phyloP scores from a whole-genome alignment of 768 basidiomycete genomes.

The Tremella fuciformis region DNA sequence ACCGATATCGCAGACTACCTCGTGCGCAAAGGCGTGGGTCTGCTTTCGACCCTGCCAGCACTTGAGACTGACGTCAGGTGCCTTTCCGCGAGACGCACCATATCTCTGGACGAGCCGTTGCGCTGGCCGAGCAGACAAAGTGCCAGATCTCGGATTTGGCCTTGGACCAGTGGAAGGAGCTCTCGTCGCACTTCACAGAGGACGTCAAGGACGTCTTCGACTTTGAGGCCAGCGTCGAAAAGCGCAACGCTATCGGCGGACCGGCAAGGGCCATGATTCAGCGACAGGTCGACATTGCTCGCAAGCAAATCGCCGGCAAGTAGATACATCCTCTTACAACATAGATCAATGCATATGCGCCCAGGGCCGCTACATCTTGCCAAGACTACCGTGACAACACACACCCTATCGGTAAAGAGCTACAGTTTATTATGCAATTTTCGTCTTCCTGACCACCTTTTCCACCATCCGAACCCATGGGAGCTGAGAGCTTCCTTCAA shows the following conservation, averaged over 20 bases:
- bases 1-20: constrained; percentile 99
- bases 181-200: constrained; percentile 73
- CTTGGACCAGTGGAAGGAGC: constrained; percentile 70
- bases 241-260: constrained; percentile 86
- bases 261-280: constrained; percentile 79
- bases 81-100: constrained; percentile 99
- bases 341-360: no score
- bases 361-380: no score
- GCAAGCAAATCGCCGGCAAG: constrained; percentile 56
- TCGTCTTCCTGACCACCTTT: not conserved
- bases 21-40: constrained; percentile 90
- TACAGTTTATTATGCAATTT: no score
- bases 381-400: no score
- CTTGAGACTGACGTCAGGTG: constrained; percentile 58
- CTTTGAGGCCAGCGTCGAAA: constrained; percentile 93
- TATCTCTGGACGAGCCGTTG: constrained; percentile 93
- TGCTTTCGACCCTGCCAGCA: not conserved
- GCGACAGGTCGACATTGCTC: constrained; percentile 75
- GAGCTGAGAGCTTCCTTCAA: constrained; percentile 1
- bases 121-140: constrained; percentile 78
- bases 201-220: constrained; percentile 84
- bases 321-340: no score
- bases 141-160: constrained; percentile 79
- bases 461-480: not conserved
- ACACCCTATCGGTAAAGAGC: no score